Percentiles rank a stretch among this genome's conserved stretches.
Conservation (phyloP, 1,284 basidiomycete genomes). For the Pseudozyma pruni region DNA sequence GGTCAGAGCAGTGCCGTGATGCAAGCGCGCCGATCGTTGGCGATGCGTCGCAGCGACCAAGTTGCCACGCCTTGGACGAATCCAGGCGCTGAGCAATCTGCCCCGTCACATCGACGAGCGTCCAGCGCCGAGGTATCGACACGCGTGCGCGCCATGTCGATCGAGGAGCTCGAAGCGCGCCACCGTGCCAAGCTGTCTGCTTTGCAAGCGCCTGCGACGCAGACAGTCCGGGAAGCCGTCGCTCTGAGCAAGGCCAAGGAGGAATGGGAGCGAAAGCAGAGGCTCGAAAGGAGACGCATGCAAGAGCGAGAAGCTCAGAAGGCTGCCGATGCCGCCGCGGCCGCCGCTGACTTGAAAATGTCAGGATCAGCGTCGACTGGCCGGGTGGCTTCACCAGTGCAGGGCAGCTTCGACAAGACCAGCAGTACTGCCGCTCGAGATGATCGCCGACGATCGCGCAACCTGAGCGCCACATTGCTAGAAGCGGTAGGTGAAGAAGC, state of each 20-base stretch:
- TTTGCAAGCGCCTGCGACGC: constrained; percentile 42
- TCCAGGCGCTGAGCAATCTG: constrained; percentile 17
- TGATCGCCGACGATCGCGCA: constrained; percentile 37
- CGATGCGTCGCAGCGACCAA: constrained; percentile 28
- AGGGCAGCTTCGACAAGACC: constrained; percentile 9
- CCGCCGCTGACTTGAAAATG: background rate
- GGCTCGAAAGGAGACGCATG: constrained; percentile 40
- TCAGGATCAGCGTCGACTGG: constrained; percentile 13
- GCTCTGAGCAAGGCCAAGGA: constrained; percentile 40
- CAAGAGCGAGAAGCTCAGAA: constrained; percentile 36
- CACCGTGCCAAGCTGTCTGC: constrained; percentile 51
- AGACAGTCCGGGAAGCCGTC: constrained; percentile 44
- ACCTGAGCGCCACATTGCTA: constrained; percentile 36
- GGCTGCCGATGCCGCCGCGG: constrained; percentile 27
- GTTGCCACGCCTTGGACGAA: constrained; percentile 40
- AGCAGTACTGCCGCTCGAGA: constrained; percentile 11
- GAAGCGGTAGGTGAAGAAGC: constrained; percentile 39
- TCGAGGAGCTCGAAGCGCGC: constrained; percentile 47
- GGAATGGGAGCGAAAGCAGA: constrained; percentile 50
- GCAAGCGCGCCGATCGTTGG: constrained; percentile 40
- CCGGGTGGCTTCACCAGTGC: constrained; percentile 20
- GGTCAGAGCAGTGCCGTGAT: constrained; percentile 26
- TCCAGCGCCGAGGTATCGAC: constrained; percentile 13
- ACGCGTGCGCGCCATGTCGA: constrained; percentile 37
- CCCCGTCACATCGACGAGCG: constrained; percentile 5